Evolutionary conservation across 2,329 filamentous ascomycete genomes (phyloP).

Genomic region (Trichoderma endophyticum): DNA sequence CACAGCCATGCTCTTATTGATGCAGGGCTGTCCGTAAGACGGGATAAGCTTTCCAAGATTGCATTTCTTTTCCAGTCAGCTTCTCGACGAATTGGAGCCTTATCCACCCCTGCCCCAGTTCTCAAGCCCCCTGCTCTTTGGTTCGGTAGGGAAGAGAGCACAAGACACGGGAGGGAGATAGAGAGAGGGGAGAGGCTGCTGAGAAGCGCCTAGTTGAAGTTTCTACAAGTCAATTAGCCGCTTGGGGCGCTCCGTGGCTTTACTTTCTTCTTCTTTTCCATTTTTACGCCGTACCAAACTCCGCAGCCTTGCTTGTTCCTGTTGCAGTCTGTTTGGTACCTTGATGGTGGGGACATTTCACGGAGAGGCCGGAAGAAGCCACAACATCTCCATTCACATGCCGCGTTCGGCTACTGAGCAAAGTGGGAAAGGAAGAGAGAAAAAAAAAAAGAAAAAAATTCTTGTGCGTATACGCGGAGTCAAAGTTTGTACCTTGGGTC

Average conservation of each 20-base stretch:
- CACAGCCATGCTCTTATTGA: neutral
- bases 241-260: neutral
- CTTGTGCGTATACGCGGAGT: neutral
- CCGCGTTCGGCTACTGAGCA: neutral
- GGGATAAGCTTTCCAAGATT: constrained; percentile 12
- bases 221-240: neutral
- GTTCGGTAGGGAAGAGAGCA: neutral
- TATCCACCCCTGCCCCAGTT: neutral
- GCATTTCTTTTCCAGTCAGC: constrained; percentile 9
- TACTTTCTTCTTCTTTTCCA: neutral
- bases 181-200: neutral
- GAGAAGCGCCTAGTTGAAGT: neutral
- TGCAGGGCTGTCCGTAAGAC: neutral
- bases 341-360: neutral
- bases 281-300: neutral
- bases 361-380: constrained; percentile 15
- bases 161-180: neutral
- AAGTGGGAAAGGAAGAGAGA: neutral
- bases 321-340: neutral
- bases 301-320: neutral
- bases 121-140: neutral
- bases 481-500: neutral
- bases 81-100: constrained; percentile 12
- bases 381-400: constrained; percentile 1
- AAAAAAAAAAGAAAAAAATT: neutral